Conservation (phyloP, 768 basidiomycete genomes). For the Boletus huronensis region DNA sequence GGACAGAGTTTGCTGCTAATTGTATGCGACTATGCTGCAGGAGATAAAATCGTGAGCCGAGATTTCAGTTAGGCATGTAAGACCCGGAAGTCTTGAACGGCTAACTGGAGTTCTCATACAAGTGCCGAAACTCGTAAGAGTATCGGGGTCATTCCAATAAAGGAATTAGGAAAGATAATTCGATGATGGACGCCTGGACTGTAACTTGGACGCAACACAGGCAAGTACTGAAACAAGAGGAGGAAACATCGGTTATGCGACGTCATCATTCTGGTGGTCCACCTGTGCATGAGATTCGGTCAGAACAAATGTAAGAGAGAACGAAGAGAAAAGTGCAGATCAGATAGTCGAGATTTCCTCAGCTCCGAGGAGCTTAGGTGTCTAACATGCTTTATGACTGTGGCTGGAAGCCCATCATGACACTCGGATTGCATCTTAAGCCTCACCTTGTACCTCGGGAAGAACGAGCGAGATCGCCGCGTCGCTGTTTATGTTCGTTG, state of each 20-base stretch:
- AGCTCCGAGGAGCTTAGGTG: constrained; percentile 26
- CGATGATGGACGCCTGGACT: background rate
- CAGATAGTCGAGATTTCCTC: constrained; percentile 18
- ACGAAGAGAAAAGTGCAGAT: background rate
- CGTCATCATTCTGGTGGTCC: background rate
- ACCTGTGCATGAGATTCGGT: background rate
- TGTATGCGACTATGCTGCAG: background rate
- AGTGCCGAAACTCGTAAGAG: background rate
- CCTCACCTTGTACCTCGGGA: background rate
- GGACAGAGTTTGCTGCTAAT: background rate
- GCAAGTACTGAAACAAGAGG: background rate
- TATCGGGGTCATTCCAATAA: background rate
- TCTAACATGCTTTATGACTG: constrained; percentile 33
- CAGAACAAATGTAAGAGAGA: background rate
- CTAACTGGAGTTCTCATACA: background rate
- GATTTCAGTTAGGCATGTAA: background rate
- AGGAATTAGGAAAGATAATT: background rate
- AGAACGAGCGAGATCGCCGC: background rate
- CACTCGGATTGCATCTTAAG: background rate
- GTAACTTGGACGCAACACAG: background rate
- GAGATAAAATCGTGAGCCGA: background rate
- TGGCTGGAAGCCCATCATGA: constrained; percentile 18
- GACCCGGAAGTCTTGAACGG: no score
- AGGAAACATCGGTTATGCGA: background rate
- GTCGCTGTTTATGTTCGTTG: background rate